Evolutionary conservation across 345 rosid species (phyloP).

Genomic region (Hibiscus tridactylites): DNA sequence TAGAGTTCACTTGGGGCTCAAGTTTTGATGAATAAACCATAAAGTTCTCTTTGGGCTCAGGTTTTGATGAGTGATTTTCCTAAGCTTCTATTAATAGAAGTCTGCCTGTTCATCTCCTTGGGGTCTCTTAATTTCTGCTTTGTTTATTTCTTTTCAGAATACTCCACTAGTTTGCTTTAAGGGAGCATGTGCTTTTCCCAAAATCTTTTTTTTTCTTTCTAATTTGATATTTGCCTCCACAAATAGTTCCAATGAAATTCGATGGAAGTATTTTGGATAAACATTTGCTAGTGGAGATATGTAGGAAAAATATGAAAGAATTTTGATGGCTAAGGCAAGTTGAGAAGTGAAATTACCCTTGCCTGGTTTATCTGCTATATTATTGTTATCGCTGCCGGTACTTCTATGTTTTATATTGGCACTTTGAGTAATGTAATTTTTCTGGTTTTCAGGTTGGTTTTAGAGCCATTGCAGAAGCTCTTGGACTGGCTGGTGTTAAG

Average conservation of each 20-base stretch:
- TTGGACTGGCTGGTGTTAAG: constrained; percentile 93
- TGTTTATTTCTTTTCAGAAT: constrained; percentile 6
- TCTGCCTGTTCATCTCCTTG: background rate
- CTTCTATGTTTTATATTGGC: constrained; percentile 9
- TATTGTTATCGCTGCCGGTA: background rate
- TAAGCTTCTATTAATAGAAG: background rate
- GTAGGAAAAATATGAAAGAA: background rate
- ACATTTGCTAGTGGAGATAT: background rate
- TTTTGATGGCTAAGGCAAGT: constrained; percentile 5
- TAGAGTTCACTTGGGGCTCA: background rate
- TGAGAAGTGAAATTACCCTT: constrained; percentile 3
- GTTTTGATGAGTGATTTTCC: background rate
- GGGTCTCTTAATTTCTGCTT: background rate
- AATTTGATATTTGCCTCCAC: background rate
- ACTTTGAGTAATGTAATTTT: constrained; percentile 11
- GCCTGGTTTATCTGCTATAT: constrained; percentile 1
- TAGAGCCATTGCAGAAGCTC: constrained; percentile 98
- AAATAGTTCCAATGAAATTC: background rate
- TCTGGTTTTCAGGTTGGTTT: constrained; percentile 69
- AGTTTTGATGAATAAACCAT: background rate
- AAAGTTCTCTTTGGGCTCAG: background rate
- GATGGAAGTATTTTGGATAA: background rate
- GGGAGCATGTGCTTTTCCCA: background rate
- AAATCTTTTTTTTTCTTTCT: background rate
- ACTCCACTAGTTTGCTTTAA: background rate